Evolutionary conservation across 768 basidiomycete species (phyloP).

Genomic region (Mrakia blollopis): DNA sequence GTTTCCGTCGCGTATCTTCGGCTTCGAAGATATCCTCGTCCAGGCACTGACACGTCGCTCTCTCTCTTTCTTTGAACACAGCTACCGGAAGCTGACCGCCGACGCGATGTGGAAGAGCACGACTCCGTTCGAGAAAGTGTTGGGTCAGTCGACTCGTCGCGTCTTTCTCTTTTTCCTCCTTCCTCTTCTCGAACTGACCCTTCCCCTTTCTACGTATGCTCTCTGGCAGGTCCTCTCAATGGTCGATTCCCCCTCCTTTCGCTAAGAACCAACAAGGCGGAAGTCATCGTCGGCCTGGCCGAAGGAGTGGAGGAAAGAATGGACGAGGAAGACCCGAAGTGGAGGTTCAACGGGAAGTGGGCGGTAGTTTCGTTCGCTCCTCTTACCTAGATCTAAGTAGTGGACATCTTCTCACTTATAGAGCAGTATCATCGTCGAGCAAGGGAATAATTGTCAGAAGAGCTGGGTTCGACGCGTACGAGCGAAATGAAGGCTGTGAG

Average conservation of each 20-base stretch:
- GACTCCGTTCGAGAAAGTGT: constrained; percentile 65
- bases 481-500: too few relatives aligned
- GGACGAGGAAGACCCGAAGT: constrained; percentile 49
- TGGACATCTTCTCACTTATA: neutral
- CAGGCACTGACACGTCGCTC: constrained; percentile 8
- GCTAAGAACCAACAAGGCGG: constrained; percentile 90
- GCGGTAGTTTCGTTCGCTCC: constrained; percentile 32
- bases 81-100: constrained; percentile 85
- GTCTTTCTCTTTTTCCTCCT: constrained; percentile 17
- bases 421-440: too few relatives aligned
- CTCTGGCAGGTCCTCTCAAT: constrained; percentile 59
- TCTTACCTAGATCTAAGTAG: neutral
- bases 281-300: constrained; percentile 79
- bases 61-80: constrained; percentile 40
- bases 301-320: constrained; percentile 63
- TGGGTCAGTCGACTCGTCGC: constrained; percentile 52
- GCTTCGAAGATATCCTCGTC: too few relatives aligned
- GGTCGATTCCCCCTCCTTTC: constrained; percentile 57
- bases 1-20: constrained; percentile 40
- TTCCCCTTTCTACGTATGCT: neutral
- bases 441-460: too few relatives aligned
- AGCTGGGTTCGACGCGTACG: too few relatives aligned
- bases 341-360: constrained; percentile 66
- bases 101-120: constrained; percentile 83
- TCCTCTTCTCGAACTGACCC: constrained; percentile 31